These are phyloP conservation scores for Coffea canephora DNA, from an alignment of 257 asterid species.

Conservation along the genomic window DNA sequence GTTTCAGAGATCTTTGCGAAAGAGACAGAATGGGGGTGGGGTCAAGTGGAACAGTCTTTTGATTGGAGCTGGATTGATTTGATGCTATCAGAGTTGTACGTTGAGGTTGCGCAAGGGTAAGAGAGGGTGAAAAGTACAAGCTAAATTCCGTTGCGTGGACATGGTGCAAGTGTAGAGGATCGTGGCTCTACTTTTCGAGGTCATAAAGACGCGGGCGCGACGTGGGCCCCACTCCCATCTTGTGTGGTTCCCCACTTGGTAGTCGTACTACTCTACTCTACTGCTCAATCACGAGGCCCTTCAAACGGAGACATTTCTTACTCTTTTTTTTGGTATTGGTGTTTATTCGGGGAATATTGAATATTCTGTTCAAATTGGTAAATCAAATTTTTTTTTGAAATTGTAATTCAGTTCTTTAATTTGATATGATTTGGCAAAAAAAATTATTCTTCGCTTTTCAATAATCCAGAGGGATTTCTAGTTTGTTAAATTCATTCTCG, in stretches of 20 bases:
- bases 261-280: neutral
- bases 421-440: too few relatives aligned
- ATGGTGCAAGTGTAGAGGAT: neutral
- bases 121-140: neutral
- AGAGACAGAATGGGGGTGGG: slow-evolving; percentile 5
- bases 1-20: slow-evolving; percentile 2
- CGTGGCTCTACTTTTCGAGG: neutral
- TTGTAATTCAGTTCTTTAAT: too few relatives aligned
- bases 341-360: too few relatives aligned
- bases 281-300: neutral
- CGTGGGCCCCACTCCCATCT: slow-evolving; percentile 27
- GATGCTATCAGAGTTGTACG: neutral
- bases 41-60: neutral
- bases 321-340: too few relatives aligned
- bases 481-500: neutral
- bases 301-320: neutral
- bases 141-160: too few relatives aligned
- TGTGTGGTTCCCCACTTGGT: neutral
- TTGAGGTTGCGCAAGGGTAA: neutral
- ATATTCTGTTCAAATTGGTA: too few relatives aligned
- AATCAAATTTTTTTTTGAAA: too few relatives aligned
- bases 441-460: too few relatives aligned
- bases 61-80: neutral
- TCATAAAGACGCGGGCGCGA: slow-evolving; percentile 16
- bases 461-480: too few relatives aligned